Evolutionary conservation across 1,139 yeast species (phyloP), one percentile per base, ranked within the genome.

Genomic region (Scheffersomyces quercinus): DNA sequence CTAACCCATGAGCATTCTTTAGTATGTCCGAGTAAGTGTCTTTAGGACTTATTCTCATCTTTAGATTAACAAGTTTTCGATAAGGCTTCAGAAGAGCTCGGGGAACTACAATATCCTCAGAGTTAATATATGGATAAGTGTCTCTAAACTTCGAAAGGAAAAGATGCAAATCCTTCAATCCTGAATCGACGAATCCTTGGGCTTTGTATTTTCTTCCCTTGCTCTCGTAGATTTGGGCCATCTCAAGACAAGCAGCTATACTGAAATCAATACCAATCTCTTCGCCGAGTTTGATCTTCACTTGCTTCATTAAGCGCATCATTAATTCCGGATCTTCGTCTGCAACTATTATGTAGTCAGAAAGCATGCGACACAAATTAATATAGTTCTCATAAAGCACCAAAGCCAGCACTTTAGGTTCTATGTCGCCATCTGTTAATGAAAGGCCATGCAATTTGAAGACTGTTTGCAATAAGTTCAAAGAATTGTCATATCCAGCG

Each of bases 401-500:
- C 2, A 41, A 39, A 11, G 37, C 43, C 36, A 45, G 40, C 1
- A 53, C 44, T 16, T 50, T 55, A 9, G 48, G 29, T 9, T 40
- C 20, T 14, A 46, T 44, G 8, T 49, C 47, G 4, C 41, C 28
- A 4, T 43, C 41, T 11, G 40, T 37, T 20, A 58, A 35, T 0
- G 58, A 43, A 24, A 71, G 52, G 2, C 71, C 72, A 47, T 66
- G 55, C 52, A 63, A 56, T 24, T 68, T 70, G 38, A 70, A 59
- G 9, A 71, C 60, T 3, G 73, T 64, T 40, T 58, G 54, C 42
- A 72, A 53, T 16, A 72, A 53, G 43, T 60, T 62, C 39, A 48
- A 58, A 1, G 75, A 64, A 44, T 64, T 65, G 5, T 47, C 50
- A 39, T 14, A 31, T 7, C 35, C 35, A 9, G 20, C 15, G 15